Percentiles rank a stretch among this genome's conserved stretches.
phyloP scores from a whole-genome alignment of 495 filamentous ascomycete species.

The Aspergillus ellipticus region DNA sequence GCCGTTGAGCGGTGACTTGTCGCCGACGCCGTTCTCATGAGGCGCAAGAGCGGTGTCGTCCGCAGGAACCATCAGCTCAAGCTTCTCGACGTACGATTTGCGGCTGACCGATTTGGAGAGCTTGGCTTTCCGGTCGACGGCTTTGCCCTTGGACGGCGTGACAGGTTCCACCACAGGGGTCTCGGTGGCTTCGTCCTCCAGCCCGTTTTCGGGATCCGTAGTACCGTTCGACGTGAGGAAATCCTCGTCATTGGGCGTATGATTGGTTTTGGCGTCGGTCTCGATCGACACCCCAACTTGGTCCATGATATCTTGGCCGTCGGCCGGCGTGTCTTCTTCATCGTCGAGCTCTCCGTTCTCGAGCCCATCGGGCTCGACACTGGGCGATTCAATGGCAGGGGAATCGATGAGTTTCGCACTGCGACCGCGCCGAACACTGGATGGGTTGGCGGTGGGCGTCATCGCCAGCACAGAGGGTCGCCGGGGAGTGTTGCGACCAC shows the following conservation, averaged over 20 bases:
- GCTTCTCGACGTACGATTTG: conserved; percentile 40
- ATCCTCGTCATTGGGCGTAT: neutral
- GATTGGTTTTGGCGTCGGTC: conserved; percentile 1
- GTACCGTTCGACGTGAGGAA: conserved; percentile 8
- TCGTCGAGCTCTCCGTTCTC: conserved; percentile 17
- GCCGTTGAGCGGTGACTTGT: conserved; percentile 17
- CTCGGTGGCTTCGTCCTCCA: conserved; percentile 13
- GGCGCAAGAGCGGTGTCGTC: conserved; percentile 15
- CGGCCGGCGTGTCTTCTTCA: conserved; percentile 7
- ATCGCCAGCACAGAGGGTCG: conserved; percentile 28
- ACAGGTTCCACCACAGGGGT: conserved; percentile 14
- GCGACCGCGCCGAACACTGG: conserved; percentile 35
- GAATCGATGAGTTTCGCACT: conserved; percentile 34
- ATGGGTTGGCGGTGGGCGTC: conserved; percentile 24
- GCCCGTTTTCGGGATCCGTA: conserved; percentile 3
- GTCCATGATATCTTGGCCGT: neutral
- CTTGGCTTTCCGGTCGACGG: conserved; percentile 13
- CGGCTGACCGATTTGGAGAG: conserved; percentile 28
- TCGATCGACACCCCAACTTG: neutral
- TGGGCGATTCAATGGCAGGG: conserved; percentile 25
- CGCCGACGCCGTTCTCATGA: conserved; percentile 12
- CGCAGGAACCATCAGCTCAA: conserved; percentile 33
- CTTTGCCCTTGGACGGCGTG: conserved; percentile 19
- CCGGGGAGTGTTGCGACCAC: conserved; percentile 38
- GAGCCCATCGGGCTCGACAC: conserved; percentile 24